These are phyloP conservation scores for Austroboletus eburneus DNA, from an alignment of 768 basidiomycete genomes.

Conservation along the genomic window DNA sequence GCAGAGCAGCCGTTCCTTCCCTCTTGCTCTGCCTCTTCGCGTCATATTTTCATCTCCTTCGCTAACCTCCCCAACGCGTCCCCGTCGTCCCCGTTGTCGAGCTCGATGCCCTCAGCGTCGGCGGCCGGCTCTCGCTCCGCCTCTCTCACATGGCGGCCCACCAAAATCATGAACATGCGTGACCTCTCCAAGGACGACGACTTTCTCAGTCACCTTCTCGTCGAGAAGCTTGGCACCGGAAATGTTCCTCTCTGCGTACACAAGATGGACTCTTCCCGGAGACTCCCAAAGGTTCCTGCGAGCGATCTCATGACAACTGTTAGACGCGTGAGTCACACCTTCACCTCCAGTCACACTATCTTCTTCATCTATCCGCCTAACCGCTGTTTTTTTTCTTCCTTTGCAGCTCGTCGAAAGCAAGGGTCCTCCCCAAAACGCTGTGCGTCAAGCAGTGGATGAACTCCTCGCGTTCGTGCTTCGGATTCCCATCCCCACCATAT, in stretches of 20 bases:
- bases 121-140: slow-evolving; percentile 22
- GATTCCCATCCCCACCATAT: slow-evolving; percentile 15
- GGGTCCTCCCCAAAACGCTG: slow-evolving; percentile 50
- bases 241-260: slow-evolving; percentile 78
- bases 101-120: slow-evolving; percentile 33
- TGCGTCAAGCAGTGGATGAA: slow-evolving; percentile 72
- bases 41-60: slow-evolving; percentile 23
- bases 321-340: slow-evolving; percentile 59
- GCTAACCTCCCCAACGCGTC: slow-evolving; percentile 13
- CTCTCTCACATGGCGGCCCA: slow-evolving; percentile 64
- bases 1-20: slow-evolving; percentile 19
- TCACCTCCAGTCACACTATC: slow-evolving; percentile 24
- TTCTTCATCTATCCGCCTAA: slow-evolving; percentile 22
- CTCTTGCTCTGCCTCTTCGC: slow-evolving; percentile 30
- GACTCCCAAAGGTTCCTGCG: slow-evolving; percentile 71
- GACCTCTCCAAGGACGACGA: slow-evolving; percentile 90
- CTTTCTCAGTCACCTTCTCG: slow-evolving; percentile 83
- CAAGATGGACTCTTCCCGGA: slow-evolving; percentile 80
- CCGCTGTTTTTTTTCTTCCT: slow-evolving; percentile 18
- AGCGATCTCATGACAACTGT: slow-evolving; percentile 67
- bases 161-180: slow-evolving; percentile 87
- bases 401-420: slow-evolving; percentile 58
- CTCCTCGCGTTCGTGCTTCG: slow-evolving; percentile 74
- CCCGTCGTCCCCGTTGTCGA: slow-evolving; percentile 21
- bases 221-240: slow-evolving; percentile 84